phyloP scores from a whole-genome alignment of 306 rosid genomes.

The Corylus avellana region DNA sequence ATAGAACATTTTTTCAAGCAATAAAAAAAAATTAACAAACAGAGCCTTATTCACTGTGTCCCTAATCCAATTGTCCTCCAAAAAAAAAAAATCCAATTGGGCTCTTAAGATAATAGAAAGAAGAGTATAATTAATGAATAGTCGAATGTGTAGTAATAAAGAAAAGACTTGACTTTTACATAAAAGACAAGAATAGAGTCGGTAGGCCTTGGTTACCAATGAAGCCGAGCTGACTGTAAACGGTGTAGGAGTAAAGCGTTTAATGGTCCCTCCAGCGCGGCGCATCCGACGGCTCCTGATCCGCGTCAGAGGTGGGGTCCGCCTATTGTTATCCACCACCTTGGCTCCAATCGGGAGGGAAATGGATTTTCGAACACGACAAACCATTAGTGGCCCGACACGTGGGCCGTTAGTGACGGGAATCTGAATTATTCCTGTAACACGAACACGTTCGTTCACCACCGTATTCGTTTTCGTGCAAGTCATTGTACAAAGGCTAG shows the following conservation, averaged over 20 bases:
- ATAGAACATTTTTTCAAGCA: too few species aligned
- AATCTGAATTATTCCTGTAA: background rate
- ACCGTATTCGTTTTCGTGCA: background rate
- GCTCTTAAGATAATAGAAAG: too few species aligned
- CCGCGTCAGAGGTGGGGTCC: conserved; percentile 16
- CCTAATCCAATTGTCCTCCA: too few species aligned
- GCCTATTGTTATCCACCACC: conserved; percentile 19
- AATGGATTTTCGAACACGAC: conserved; percentile 12
- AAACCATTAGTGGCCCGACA: background rate
- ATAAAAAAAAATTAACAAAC: too few species aligned
- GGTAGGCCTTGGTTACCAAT: background rate
- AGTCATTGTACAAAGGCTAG: background rate
- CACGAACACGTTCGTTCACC: background rate
- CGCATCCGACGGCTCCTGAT: conserved; percentile 42
- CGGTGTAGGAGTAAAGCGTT: conserved; percentile 36
- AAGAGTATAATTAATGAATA: too few species aligned
- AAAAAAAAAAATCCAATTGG: too few species aligned
- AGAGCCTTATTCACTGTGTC: too few species aligned
- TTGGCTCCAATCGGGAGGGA: background rate
- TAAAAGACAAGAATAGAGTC: too few species aligned
- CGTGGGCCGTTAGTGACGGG: conserved; percentile 5
- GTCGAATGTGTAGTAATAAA: too few species aligned
- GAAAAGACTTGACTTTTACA: too few species aligned
- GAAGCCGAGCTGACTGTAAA: conserved; percentile 16
- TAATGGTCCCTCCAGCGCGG: conserved; percentile 28